phyloP scores from a whole-genome alignment of 805 yeast species.

The Barnettozyma vustinii region DNA sequence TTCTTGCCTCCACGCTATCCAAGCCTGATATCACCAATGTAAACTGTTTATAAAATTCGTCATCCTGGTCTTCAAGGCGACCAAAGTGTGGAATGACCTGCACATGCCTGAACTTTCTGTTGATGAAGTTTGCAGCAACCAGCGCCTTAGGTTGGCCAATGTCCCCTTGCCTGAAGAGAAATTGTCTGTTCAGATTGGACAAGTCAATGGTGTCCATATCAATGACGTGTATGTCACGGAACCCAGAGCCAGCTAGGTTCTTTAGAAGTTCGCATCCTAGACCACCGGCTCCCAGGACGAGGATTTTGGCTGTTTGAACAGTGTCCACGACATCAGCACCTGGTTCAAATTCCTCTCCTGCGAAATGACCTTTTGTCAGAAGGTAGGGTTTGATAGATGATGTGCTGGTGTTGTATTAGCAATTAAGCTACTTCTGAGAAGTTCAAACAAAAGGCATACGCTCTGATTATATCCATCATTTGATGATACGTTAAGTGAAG shows the following conservation, averaged over 20 bases:
- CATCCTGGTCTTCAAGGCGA: conserved; percentile 58
- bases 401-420: conserved; percentile 11
- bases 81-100: conserved; percentile 55
- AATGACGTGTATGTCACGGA: conserved; percentile 74
- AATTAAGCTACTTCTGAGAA: not conserved
- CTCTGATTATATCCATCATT: conserved; percentile 6
- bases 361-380: conserved; percentile 28
- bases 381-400: conserved; percentile 20
- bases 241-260: conserved; percentile 66
- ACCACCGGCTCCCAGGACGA: conserved; percentile 89
- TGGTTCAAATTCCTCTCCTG: conserved; percentile 32
- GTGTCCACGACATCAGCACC: conserved; percentile 24
- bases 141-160: conserved; percentile 79
- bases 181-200: conserved; percentile 87
- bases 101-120: conserved; percentile 38
- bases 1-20: conserved; percentile 83
- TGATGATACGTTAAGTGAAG: not conserved
- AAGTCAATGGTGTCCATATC: conserved; percentile 92
- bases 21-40: conserved; percentile 78
- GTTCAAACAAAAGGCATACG: conserved; percentile 6
- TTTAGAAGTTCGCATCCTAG: conserved; percentile 89
- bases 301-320: conserved; percentile 25
- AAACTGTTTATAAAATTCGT: conserved; percentile 61
- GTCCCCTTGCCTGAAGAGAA: conserved; percentile 73
- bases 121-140: conserved; percentile 66